Conservation (phyloP, 352 stramenopile species). For the Phytophthora idaei region DNA sequence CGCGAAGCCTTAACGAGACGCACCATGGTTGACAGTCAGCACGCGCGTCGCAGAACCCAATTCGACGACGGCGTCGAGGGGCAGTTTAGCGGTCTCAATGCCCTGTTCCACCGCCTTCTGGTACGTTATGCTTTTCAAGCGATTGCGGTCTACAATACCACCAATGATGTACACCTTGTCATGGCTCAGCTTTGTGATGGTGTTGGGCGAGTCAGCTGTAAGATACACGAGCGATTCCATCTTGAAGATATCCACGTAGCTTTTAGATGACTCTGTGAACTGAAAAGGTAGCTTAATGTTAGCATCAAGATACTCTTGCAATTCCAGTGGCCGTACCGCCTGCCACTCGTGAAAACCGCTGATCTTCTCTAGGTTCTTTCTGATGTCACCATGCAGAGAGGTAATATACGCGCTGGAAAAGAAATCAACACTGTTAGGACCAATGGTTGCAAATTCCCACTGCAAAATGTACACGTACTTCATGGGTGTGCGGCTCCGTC, state of each 20-base stretch:
- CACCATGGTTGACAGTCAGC: constrained; percentile 90
- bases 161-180: constrained; percentile 97
- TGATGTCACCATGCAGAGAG: constrained; percentile 74
- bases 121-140: constrained; percentile 94
- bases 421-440: neutral
- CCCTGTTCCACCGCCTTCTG: constrained; percentile 90
- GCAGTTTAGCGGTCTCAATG: constrained; percentile 93
- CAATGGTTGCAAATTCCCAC: neutral
- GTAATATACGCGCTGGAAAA: constrained; percentile 62
- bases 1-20: constrained; percentile 2
- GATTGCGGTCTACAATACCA: constrained; percentile 97
- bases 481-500: constrained; percentile 55
- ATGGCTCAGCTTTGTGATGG: constrained; percentile 84
- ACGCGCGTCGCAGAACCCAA: constrained; percentile 79
- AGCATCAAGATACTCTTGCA: neutral
- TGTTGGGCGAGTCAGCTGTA: constrained; percentile 94
- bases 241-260: constrained; percentile 78
- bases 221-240: constrained; percentile 94
- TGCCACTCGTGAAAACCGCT: constrained; percentile 89
- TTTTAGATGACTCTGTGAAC: constrained; percentile 63
- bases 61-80: constrained; percentile 85
- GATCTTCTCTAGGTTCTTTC: constrained; percentile 89
- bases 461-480: constrained; percentile 36
- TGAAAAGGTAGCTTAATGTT: constrained; percentile 22
- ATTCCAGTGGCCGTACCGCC: constrained; percentile 36